Evolutionary conservation across 2,329 filamentous ascomycete species (phyloP), one percentile per base, ranked within the genome.

Genomic region (Colletotrichum theobromicola): DNA sequence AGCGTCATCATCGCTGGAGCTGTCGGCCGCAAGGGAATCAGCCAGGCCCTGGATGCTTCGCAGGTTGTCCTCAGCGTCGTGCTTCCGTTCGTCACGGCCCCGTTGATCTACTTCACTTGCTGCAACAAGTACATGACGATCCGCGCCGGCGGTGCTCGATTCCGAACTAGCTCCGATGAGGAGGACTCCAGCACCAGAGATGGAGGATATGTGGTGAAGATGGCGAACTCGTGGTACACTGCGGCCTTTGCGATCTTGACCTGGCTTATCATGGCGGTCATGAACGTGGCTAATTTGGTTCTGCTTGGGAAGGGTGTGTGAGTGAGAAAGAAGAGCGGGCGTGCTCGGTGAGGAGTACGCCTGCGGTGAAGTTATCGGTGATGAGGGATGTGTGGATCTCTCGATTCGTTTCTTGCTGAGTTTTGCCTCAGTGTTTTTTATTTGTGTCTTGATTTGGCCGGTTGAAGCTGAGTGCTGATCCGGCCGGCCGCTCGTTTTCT

Each of bases 71-170:
- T 98, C 16, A 95, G 93, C 78, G 89, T 96, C 13, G 94, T 95
- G 15, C 82, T 98, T 66, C 95, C 95, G 0, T 96, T 98, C 80
- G 91, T 96, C n/a, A 92, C 91, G 1, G 94, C 94, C 1, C 95
- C 95, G 2, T 85, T 98, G 35, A 93, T 98, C 70, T 97, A 94
- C 84, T 97, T 97, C 79, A 98, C 95, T 0, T 94, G 93, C 78
- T 89, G 93, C 57, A 90, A 92, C 77, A 91, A 91, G 80, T 97
- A 93, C 83, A 98, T 98, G 95, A 94, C 91, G 10, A 93, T 94
- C 84, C 88, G 72, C 9, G 68, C 64, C 3, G 87, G 88, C 37
- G 81, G 82, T 28, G 83, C 85, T 8, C 79, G 83, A 13, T 83
- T 82, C 67, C 78, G 80, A 55, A 70, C 78, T 57, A 80, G 83